Percentiles rank a stretch among this genome's conserved stretches.
These are phyloP conservation scores for Mycena rosella DNA, from an alignment of 768 basidiomycete species.

Conservation along the genomic window DNA sequence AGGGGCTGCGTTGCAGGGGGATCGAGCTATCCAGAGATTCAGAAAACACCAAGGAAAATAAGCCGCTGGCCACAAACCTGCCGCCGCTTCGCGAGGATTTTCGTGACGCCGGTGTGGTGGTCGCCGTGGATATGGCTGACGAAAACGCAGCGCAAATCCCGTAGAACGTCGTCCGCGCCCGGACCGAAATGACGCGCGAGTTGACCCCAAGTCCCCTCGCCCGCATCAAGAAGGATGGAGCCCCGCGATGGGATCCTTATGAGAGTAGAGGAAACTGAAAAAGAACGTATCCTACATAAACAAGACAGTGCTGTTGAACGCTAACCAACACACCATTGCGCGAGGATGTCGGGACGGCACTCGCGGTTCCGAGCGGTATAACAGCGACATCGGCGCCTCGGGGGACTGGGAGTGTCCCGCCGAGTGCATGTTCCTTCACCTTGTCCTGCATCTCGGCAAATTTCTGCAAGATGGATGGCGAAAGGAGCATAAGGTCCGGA, in stretches of 20 bases:
- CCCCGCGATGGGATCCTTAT: slow-evolving; percentile 80
- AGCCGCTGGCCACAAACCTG: slow-evolving; percentile 55
- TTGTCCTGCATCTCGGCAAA: slow-evolving; percentile 55
- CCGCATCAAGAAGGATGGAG: slow-evolving; percentile 86
- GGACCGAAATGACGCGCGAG: slow-evolving; percentile 81
- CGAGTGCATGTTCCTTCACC: slow-evolving; percentile 42
- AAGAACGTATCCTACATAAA: neutral
- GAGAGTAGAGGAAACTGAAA: slow-evolving; percentile 80
- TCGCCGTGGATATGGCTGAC: slow-evolving; percentile 94
- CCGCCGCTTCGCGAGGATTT: slow-evolving; percentile 78
- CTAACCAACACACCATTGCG: slow-evolving; percentile 75
- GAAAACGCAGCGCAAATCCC: slow-evolving; percentile 84
- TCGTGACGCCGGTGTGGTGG: slow-evolving; percentile 88
- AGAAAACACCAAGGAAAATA: neutral
- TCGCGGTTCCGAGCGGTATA: slow-evolving; percentile 89
- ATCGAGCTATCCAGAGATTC: slow-evolving; percentile 63
- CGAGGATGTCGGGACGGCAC: slow-evolving; percentile 86
- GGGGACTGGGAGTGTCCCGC: slow-evolving; percentile 27
- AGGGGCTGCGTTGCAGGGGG: slow-evolving; percentile 74
- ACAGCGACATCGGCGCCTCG: slow-evolving; percentile 76
- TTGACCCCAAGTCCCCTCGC: slow-evolving; percentile 96
- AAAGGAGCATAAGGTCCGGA: slow-evolving; percentile 46
- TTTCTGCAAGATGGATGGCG: slow-evolving; percentile 49
- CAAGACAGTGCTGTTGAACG: neutral
- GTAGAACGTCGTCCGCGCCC: slow-evolving; percentile 70